Evolutionary conservation across 768 basidiomycete species (phyloP).

Genomic region (Boletus huronensis): DNA sequence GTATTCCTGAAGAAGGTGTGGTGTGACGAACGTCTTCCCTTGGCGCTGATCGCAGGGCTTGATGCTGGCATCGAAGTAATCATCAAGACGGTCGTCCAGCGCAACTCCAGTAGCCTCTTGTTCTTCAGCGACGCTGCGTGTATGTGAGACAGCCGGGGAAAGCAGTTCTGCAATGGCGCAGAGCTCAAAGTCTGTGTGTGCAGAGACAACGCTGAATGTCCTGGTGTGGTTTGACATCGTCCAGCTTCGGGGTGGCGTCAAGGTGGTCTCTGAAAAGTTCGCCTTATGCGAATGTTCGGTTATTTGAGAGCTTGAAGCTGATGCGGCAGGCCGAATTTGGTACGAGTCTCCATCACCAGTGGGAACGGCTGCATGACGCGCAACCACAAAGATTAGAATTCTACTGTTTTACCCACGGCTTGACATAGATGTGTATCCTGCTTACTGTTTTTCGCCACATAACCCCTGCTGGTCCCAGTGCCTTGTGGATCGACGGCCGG

Average conservation of each 20-base stretch:
- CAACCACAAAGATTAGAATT: conserved; percentile 24
- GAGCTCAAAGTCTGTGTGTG: conserved; percentile 48
- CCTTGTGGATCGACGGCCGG: conserved; percentile 31
- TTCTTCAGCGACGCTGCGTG: conserved; percentile 22
- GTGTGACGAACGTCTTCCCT: conserved; percentile 6
- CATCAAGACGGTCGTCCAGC: conserved; percentile 29
- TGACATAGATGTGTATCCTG: conserved; percentile 15
- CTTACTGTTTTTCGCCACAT: conserved; percentile 28
- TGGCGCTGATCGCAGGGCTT: conserved; percentile 6
- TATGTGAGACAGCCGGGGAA: conserved; percentile 31
- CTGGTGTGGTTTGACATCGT: conserved; percentile 31
- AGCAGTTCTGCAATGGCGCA: conserved; percentile 50
- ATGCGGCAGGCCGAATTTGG: conserved; percentile 12
- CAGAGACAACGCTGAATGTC: conserved; percentile 42
- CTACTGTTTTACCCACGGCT: conserved; percentile 21
- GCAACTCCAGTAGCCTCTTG: conserved; percentile 20
- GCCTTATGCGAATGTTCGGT: conserved; percentile 20
- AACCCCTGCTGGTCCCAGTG: conserved; percentile 17
- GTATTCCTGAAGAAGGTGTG: conserved; percentile 30
- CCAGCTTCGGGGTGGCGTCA: conserved; percentile 19
- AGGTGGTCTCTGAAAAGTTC: conserved; percentile 23
- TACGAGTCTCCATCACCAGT: conserved; percentile 14
- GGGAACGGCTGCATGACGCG: conserved; percentile 20
- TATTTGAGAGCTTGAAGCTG: conserved; percentile 13
- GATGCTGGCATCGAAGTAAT: conserved; percentile 28